Conservation (phyloP, 805 yeast genomes). For the Clavispora fructus region DNA sequence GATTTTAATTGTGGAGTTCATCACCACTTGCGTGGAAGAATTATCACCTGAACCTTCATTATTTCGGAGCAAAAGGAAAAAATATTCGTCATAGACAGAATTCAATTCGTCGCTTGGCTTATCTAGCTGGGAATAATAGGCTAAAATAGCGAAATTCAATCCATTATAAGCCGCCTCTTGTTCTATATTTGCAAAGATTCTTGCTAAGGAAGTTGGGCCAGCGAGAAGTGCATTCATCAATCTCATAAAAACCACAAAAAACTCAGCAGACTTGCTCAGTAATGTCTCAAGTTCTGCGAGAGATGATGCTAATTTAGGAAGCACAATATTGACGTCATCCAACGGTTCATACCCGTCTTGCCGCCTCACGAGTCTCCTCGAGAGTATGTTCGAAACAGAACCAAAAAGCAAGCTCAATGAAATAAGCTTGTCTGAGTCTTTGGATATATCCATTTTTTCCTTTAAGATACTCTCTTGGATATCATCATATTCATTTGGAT, state of each 20-base stretch:
- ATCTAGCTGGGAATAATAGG: conserved; percentile 15
- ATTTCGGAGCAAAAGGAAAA: conserved; percentile 7
- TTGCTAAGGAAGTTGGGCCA: conserved; percentile 3
- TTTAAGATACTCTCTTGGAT: conserved; percentile 26
- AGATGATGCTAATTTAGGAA: conserved; percentile 20
- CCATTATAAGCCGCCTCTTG: conserved; percentile 23
- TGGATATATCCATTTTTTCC: conserved; percentile 21
- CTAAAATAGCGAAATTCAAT: conserved; percentile 20
- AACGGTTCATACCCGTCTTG: conserved; percentile 10
- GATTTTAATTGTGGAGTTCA: conserved; percentile 13
- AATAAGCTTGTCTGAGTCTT: conserved; percentile 15
- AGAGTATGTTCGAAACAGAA: conserved; percentile 23
- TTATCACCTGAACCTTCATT: conserved; percentile 4
- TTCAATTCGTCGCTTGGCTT: conserved; percentile 2
- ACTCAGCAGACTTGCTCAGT: conserved; percentile 17
- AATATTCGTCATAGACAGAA: conserved; percentile 9
- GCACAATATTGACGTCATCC: conserved; percentile 11
- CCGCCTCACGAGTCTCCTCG: conserved; percentile 18
- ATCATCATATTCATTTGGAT: conserved; percentile 9
- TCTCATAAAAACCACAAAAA: conserved; percentile 18
- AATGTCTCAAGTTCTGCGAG: conserved; percentile 18
- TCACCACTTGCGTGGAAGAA: not conserved
- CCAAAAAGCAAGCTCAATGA: conserved; percentile 41
- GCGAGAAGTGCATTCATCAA: conserved; percentile 24
- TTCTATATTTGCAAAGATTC: not conserved